Evolutionary conservation across 352 stramenopile genomes (phyloP), one percentile per base, ranked within the genome.

Genomic region (Phytophthora pini): DNA sequence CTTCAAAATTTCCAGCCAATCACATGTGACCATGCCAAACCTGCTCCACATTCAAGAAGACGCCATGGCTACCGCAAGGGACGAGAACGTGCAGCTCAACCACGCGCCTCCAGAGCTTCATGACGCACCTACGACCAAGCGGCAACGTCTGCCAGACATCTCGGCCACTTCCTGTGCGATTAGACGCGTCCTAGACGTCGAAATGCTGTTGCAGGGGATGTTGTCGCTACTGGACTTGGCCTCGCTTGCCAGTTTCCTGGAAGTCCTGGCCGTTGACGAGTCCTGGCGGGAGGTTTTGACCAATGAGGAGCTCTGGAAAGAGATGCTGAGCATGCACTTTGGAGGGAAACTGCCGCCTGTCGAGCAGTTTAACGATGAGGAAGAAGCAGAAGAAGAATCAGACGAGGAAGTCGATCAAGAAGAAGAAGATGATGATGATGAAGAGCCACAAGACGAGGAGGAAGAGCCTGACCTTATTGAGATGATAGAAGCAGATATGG

Each of bases 131-230:
- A 41, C 38, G 12, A 17, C 43, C 32, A 77, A 80, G 61, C 63
- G 68, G 2, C 65, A 70, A 29, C 43, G 65, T 63, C 29, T 70
- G 11, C 32, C 26, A 8, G 40, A 43, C 2, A 5, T 1, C 0
- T 0, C 24, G n/a, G 2, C n/a, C 0, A 12, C 46, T 49, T 13
- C 10, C 1, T 10, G 3, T 7, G 56, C 49, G 3, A 54, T 57
- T 15, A n/a, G 40, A 13, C 56, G 68, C 32, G 69, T 77, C 9
- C 53, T 80, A 31, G 69, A 78, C 45, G 65, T 78, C 1, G 69
- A 78, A 65, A 73, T 45, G 24, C 20, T 80, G 61, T 34, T 80
- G 17, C 65, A 50, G 15, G 46, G 59, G n/a, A 49, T 80, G 36
- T 29, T 80, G 13, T 17, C 34, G 17, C 36, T 75, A 46, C 47